phyloP scores from a whole-genome alignment of 1,284 basidiomycete genomes.

The Kwoniella shivajii region DNA sequence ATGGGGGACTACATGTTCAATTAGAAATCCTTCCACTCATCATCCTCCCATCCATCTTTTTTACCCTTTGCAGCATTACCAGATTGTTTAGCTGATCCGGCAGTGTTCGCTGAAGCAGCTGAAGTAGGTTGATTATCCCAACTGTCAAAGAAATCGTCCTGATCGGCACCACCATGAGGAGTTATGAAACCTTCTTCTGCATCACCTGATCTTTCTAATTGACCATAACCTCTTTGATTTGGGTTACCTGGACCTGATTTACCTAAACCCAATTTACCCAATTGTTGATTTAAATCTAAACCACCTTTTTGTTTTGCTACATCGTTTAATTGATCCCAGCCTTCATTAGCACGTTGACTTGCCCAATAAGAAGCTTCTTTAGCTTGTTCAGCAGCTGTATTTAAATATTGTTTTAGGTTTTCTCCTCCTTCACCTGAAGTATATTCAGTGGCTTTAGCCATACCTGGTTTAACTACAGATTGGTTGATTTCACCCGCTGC shows the following conservation, averaged over 20 bases:
- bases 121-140: slow-evolving; percentile 30
- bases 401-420: slow-evolving; percentile 42
- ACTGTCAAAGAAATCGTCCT: slow-evolving; percentile 45
- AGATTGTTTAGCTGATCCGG: slow-evolving; percentile 16
- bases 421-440: slow-evolving; percentile 22
- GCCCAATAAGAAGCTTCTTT: slow-evolving; percentile 42
- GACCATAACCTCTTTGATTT: slow-evolving; percentile 30
- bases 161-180: slow-evolving; percentile 27
- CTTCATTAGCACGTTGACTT: slow-evolving; percentile 42
- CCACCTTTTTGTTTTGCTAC: slow-evolving; percentile 48
- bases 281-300: slow-evolving; percentile 51
- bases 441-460: slow-evolving; percentile 26
- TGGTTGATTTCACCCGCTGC: slow-evolving; percentile 51
- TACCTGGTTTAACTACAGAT: slow-evolving; percentile 51
- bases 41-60: slow-evolving; percentile 42
- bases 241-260: slow-evolving; percentile 16
- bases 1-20: too few relatives aligned
- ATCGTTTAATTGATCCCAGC: slow-evolving; percentile 49
- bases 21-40: slow-evolving; percentile 51
- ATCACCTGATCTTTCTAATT: slow-evolving; percentile 34
- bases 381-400: slow-evolving; percentile 30
- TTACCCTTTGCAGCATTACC: not conserved
- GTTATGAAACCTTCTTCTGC: slow-evolving; percentile 34
- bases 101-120: slow-evolving; percentile 1
- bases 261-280: slow-evolving; percentile 45